These are phyloP conservation scores for Gentiana straminea DNA, from an alignment of 257 asterid genomes.

Conservation along the genomic window DNA sequence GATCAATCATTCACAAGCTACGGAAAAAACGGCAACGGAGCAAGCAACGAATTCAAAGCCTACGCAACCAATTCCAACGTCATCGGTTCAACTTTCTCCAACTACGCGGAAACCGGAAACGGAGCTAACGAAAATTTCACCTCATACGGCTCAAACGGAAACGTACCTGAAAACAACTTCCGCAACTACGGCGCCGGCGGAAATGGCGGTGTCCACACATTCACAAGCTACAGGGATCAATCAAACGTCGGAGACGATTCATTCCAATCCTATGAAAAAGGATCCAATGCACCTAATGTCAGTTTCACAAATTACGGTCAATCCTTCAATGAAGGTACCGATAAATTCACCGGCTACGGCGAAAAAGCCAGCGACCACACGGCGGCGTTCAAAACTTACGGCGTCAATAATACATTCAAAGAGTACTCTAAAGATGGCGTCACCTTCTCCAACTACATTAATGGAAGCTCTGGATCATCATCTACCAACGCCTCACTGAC, in stretches of 20 bases:
- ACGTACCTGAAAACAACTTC: constrained; percentile 55
- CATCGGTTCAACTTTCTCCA: constrained; percentile 48
- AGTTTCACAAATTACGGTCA: constrained; percentile 54
- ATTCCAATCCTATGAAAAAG: constrained; percentile 49
- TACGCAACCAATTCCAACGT: constrained; percentile 59
- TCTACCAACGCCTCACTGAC: not conserved
- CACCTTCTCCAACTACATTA: constrained; percentile 38
- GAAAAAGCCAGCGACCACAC: constrained; percentile 17
- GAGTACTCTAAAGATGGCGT: constrained; percentile 40
- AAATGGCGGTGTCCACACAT: constrained; percentile 45
- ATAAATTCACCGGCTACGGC: constrained; percentile 56
- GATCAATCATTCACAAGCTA: constrained; percentile 47
- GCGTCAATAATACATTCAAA: constrained; percentile 58
- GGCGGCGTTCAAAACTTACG: constrained; percentile 44
- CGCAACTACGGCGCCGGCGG: constrained; percentile 44
- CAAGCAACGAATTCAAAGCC: constrained; percentile 37
- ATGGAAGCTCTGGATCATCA: constrained; percentile 11
- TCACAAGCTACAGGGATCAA: constrained; percentile 57
- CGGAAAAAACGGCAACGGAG: constrained; percentile 67
- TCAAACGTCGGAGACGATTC: constrained; percentile 76
- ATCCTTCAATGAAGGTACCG: constrained; percentile 70
- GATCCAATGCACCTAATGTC: constrained; percentile 35
- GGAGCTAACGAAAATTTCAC: constrained; percentile 49
- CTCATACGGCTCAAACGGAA: constrained; percentile 40
- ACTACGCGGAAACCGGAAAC: constrained; percentile 53